phyloP scores from a whole-genome alignment of 768 basidiomycete genomes.

The Pulveroboletus sp. region DNA sequence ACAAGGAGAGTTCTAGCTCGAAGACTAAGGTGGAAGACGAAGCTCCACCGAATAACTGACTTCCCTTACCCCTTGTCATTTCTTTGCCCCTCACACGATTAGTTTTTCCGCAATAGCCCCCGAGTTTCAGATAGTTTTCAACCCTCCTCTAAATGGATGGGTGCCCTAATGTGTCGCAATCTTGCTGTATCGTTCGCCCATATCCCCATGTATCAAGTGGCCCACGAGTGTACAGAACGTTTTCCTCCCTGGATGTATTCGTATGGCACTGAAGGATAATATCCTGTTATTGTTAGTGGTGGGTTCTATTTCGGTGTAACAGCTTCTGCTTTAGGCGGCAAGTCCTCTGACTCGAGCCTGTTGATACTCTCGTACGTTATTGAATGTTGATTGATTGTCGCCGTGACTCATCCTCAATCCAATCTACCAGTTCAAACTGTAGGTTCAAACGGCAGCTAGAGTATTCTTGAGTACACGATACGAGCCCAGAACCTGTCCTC shows the following conservation, averaged over 20 bases:
- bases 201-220: slow-evolving; percentile 4
- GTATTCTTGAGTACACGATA: too few species aligned
- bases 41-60: background rate
- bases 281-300: too few species aligned
- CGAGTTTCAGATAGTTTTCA: background rate
- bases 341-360: background rate
- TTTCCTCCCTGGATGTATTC: background rate
- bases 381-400: too few species aligned
- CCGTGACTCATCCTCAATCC: too few species aligned
- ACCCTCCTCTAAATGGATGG: background rate
- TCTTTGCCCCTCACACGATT: slow-evolving; percentile 1
- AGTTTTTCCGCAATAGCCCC: background rate
- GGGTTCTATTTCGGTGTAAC: background rate
- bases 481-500: too few species aligned
- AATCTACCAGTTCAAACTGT: too few species aligned
- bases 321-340: background rate
- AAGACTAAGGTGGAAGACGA: slow-evolving; percentile 24
- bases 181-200: slow-evolving; percentile 15
- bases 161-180: background rate
- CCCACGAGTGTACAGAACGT: slow-evolving; percentile 1
- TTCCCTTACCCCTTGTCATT: background rate
- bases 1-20: slow-evolving; percentile 13
- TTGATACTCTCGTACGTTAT: too few species aligned
- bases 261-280: background rate
- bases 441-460: too few species aligned